Base-by-base conservation (phyloP, 768 basidiomycete species). In the Lactifluus volemus region DNA sequence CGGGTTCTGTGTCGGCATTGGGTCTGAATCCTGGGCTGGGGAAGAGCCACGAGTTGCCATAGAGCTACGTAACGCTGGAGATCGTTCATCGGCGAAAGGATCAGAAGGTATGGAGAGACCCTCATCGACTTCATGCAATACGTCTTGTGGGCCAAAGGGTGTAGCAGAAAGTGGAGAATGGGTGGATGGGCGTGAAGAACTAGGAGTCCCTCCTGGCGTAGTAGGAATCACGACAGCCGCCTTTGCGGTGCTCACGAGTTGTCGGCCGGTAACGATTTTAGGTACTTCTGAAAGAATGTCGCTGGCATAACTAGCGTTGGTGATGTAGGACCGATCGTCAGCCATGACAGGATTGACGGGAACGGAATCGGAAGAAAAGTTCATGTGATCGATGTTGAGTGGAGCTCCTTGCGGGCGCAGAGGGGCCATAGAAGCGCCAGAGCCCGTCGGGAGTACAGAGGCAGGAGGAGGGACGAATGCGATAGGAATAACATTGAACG, bases 401-500 rank as follows among this genome's bases (percentile, higher is more conserved):
- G 81, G 78, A 54, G 85, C 71, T 25, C 85, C 85, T 0, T 82
- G 70, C 5, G 86, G 83, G 51, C 84, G 83, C 9, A 74, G 64
- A 14, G 85, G 84, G 39, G 47, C 19, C 8, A n/a, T 25, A 32
- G 61, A 63, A 53, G 44, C 8, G 14, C 21, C 55, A 47, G 47
- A 73, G 56, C 60, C 45, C 4, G 42, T 30, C 8, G 67, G 67
- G 30, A 63, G 61, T 4, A 72, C 70, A 11, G 80, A 78, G 21
- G 82, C 82, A 17, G 86, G 82, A 25, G 85, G 74, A 5, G 65
- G 65, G 39, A 92, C 85, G 47, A 92, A 78, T 12, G 89, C 89
- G 61, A 92, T 92, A 63, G 89, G 89, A 60, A 92, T 92, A 65
- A 91, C 89, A 66, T 92, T 92, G 25, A 90, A 88, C 47, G 82